Evolutionary conservation across 1,284 basidiomycete genomes (phyloP).

Genomic region (Takashimella koratensis): DNA sequence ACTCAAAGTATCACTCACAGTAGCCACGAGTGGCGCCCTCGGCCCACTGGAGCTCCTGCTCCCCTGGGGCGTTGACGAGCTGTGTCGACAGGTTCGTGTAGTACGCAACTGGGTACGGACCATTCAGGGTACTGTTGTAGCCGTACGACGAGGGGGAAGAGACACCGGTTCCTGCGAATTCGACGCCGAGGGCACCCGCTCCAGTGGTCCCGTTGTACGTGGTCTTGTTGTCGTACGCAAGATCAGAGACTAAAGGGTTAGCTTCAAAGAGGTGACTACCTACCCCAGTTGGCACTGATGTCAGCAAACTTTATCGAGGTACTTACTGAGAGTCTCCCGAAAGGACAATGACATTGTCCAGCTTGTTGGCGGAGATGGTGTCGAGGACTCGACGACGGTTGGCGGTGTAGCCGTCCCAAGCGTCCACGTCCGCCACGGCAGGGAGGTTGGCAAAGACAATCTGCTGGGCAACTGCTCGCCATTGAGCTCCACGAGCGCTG

Average conservation of each 20-base stretch:
- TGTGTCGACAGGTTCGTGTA: conserved; percentile 43
- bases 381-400: conserved; percentile 60
- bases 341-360: conserved; percentile 60
- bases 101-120: conserved; percentile 10
- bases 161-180: conserved; percentile 65
- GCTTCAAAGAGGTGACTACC: background rate
- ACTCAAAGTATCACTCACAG: conserved; percentile 29
- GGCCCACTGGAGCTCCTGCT: conserved; percentile 61
- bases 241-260: conserved; percentile 18
- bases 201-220: conserved; percentile 58
- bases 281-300: background rate
- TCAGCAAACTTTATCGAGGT: background rate
- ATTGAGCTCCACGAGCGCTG: conserved; percentile 54
- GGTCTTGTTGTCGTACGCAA: conserved; percentile 29
- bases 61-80: conserved; percentile 49
- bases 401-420: conserved; percentile 63
- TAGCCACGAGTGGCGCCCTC: conserved; percentile 64
- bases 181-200: conserved; percentile 59
- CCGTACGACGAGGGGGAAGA: conserved; percentile 58
- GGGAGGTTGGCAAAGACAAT: conserved; percentile 49
- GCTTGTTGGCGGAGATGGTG: conserved; percentile 56
- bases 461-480: conserved; percentile 61
- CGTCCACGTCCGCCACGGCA: conserved; percentile 49
- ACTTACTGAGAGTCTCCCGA: conserved; percentile 64
- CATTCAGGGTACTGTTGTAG: conserved; percentile 37